Evolutionary conservation across 371 early-diverging fungal genomes (phyloP).

Genomic region (Batkoa obscura): DNA sequence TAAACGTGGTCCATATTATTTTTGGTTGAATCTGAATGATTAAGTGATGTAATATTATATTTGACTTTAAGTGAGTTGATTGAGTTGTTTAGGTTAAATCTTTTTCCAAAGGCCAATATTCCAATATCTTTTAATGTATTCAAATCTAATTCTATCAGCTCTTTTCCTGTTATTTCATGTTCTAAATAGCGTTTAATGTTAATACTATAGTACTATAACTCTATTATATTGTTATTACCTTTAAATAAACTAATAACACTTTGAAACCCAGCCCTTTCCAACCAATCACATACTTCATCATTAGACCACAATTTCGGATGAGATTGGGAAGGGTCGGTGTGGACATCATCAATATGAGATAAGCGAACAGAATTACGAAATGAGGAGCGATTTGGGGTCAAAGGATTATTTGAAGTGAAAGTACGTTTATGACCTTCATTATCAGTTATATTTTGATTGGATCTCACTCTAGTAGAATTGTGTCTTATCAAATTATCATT

Average conservation of each 20-base stretch:
- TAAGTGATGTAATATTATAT: constrained; percentile 3
- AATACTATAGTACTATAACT: background rate
- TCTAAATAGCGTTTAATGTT: too few relatives aligned
- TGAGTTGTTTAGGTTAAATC: constrained; percentile 41
- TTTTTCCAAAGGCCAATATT: constrained; percentile 40
- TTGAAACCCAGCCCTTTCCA: constrained; percentile 29
- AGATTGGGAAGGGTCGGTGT: background rate
- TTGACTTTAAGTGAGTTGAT: constrained; percentile 26
- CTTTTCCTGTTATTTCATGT: constrained; percentile 50
- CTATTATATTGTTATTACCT: constrained; percentile 10
- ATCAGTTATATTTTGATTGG: background rate
- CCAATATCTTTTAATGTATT: constrained; percentile 44
- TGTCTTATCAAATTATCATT: too few relatives aligned
- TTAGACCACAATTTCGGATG: constrained; percentile 28
- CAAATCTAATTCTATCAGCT: constrained; percentile 33
- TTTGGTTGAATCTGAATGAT: background rate
- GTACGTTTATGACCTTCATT: background rate
- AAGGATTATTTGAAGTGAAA: background rate
- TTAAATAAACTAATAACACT: constrained; percentile 25
- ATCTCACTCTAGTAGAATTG: too few relatives aligned
- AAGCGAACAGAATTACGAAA: constrained; percentile 1
- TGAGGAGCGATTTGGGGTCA: constrained; percentile 1
- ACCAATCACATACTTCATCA: constrained; percentile 36
- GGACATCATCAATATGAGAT: background rate
- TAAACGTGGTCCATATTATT: too few relatives aligned